Conservation (phyloP, 2,329 filamentous ascomycete genomes). For the Xylaria multiplex region DNA sequence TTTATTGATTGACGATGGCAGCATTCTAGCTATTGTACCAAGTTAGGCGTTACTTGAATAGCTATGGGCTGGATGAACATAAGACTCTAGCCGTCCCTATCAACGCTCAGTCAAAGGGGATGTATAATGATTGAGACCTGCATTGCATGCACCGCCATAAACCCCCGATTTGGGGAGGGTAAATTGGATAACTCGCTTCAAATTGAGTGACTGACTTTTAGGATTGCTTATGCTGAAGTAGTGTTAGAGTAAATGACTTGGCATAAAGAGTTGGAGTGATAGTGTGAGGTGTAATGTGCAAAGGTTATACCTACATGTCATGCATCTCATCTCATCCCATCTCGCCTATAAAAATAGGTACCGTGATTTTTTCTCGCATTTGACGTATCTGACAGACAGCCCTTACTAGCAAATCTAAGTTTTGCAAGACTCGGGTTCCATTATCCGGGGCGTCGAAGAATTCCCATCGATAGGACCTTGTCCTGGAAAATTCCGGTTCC, state of each 20-base stretch:
- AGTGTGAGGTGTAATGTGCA: neutral
- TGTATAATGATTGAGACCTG: neutral
- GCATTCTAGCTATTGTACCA: neutral
- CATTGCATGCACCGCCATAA: neutral
- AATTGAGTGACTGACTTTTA: neutral
- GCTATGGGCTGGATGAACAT: neutral
- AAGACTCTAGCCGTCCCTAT: neutral
- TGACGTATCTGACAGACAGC: conserved; percentile 6
- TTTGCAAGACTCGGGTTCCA: neutral
- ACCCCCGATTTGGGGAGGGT: neutral
- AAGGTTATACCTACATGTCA: neutral
- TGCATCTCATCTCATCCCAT: neutral
- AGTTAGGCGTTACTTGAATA: neutral
- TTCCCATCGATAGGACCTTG: neutral
- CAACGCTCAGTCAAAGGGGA: neutral
- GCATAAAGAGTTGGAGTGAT: conserved; percentile 1
- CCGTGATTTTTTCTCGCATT: neutral
- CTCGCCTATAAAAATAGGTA: neutral
- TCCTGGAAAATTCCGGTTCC: neutral
- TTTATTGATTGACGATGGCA: conserved; percentile 3
- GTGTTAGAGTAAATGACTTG: neutral
- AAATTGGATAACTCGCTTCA: neutral
- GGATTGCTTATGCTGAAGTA: neutral
- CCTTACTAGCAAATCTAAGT: neutral
- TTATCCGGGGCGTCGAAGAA: neutral